These are phyloP conservation scores for Paramecium primaurelia DNA, from an alignment of 73 alveolate species.

Conservation along the genomic window DNA sequence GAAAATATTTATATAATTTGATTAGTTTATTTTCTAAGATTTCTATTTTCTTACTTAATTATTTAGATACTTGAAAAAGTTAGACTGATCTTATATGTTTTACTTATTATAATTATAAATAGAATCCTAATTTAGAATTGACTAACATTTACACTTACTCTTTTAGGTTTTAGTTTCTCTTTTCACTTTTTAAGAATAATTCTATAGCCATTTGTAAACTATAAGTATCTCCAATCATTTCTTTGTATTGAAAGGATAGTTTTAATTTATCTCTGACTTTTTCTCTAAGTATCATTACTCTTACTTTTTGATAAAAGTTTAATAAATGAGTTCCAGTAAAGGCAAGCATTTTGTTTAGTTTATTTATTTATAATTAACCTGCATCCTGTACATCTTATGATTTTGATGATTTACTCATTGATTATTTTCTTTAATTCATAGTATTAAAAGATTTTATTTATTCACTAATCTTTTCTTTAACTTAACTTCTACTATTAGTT, in stretches of 20 bases:
- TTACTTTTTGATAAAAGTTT: background rate
- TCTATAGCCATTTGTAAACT: background rate
- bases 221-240: background rate
- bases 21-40: background rate
- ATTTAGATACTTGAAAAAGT: background rate
- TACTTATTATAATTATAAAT: background rate
- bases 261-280: background rate
- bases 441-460: background rate
- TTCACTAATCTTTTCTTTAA: background rate
- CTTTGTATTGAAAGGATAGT: background rate
- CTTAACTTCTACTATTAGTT: background rate
- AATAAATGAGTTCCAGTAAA: background rate
- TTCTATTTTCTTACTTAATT: background rate
- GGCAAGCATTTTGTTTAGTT: background rate
- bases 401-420: conserved; percentile 7
- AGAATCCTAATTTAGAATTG: background rate
- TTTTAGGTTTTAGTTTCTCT: background rate
- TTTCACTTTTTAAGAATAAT: background rate
- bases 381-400: background rate
- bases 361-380: background rate
- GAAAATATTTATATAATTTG: background rate
- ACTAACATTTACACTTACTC: background rate
- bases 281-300: background rate
- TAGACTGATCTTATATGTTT: background rate
- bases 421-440: background rate